Base-by-base conservation (phyloP, 768 basidiomycete genomes). In the Porpolomopsis calyptriformis region DNA sequence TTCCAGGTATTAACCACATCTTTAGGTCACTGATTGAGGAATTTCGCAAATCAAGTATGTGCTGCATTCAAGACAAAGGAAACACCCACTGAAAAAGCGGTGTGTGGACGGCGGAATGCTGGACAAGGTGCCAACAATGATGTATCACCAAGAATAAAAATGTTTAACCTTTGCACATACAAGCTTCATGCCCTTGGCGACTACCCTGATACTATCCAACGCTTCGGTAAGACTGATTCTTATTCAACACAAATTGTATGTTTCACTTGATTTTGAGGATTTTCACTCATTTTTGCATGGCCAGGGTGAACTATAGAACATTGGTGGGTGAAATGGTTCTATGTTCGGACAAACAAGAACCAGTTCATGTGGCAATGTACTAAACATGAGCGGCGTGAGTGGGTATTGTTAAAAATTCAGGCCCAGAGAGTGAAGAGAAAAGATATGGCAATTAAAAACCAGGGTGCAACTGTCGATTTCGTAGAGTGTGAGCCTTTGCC, bases 151-250 rank as follows among this genome's bases (percentile, higher is more conserved):
- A n/a, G 25, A 8, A 12, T 19, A 12, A 14, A 40, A 1, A 5
- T 19, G 0, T 63, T 69, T 44, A 71, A 62, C 42, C 40, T 69
- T 1, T 8, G 20, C 0, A 67, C 60, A 1, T 60, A 59, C 43
- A 71, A 71, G 46, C 2, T 61, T 0, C 70, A 70, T 47, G 51
- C 59, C 0, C 50, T 71, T 0, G 65, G 64, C 0, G 57, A 71
- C 39, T 69, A 69, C 34, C 42, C 34, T 0, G 2, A 12, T 0
- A 52, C 52, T 0, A 68, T 71, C 6, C 18, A 31, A 1, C 9
- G 20, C 2, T 57, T 57, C 19, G 67, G 70, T 0, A 66, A 65
- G 1, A 64, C 61, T 0, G 67, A 71, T 25, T 60, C 59, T 0
- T 68, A 63, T 43, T 53, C 56, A 2, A 66, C 65, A 0, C 58